Conservation (phyloP, 202 grass and related monocot genomes). For the Eragrostis tef region DNA sequence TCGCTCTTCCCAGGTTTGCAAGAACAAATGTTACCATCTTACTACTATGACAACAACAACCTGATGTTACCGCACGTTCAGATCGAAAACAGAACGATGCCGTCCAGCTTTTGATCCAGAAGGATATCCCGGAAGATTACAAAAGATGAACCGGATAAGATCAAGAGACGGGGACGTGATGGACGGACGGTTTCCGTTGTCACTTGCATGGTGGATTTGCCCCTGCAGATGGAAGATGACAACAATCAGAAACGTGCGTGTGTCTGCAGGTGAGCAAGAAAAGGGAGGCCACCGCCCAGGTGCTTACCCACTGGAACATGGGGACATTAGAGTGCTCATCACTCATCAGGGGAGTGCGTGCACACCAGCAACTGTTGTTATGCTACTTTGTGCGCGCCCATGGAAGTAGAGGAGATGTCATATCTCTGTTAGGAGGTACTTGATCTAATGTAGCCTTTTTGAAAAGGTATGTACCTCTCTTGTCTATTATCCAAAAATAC, state of each 20-base stretch:
- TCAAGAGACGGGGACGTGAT: conserved; percentile 33
- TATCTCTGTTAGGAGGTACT: conserved; percentile 26
- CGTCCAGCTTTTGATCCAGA: conserved; percentile 38
- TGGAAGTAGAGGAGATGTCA: neutral
- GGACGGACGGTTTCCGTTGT: neutral
- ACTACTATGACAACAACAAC: no score
- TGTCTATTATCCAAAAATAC: neutral
- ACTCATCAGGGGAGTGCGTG: neutral
- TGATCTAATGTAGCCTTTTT: no score
- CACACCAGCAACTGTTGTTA: neutral
- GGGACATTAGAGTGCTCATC: neutral
- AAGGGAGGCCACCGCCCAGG: neutral
- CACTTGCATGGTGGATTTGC: neutral
- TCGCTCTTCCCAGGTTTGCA: conserved; percentile 17
- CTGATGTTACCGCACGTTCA: neutral
- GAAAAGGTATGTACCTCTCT: neutral
- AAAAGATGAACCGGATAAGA: conserved; percentile 17
- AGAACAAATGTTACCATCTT: neutral
- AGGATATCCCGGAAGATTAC: conserved; percentile 18
- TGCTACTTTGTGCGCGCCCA: neutral
- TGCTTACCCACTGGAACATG: neutral
- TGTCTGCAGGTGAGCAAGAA: neutral
- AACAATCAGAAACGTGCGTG: neutral
- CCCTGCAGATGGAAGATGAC: conserved; percentile 11
- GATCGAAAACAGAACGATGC: neutral